Evolutionary conservation across 192 early-diverging fungal genomes (phyloP).

Genomic region (Gamsiella multidivaricata): DNA sequence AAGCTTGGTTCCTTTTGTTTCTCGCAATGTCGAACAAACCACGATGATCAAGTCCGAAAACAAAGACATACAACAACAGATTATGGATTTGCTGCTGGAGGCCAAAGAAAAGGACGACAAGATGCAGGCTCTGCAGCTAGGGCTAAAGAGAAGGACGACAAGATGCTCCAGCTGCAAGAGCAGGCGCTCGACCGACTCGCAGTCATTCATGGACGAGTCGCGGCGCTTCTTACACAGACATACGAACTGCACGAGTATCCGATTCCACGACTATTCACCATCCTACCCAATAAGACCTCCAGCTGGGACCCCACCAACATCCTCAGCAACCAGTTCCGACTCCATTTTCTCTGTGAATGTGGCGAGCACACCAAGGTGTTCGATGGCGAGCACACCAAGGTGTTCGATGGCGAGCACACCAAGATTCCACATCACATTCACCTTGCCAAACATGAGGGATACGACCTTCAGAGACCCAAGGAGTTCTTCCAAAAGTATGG

Average conservation of each 20-base stretch:
- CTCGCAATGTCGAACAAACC: neutral
- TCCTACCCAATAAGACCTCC: neutral
- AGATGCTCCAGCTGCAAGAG: neutral
- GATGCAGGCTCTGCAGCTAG: neutral
- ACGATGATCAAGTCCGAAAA: neutral
- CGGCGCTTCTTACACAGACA: neutral
- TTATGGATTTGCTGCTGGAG: neutral
- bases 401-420: too few relatives aligned
- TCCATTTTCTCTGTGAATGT: too few relatives aligned
- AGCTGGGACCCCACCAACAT: neutral
- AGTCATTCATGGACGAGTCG: neutral
- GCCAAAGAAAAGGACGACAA: neutral
- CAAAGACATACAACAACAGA: neutral
- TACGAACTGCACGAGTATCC: too few relatives aligned
- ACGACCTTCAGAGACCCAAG: too few relatives aligned
- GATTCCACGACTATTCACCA: too few relatives aligned
- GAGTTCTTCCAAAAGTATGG: too few relatives aligned
- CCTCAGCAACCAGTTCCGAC: too few relatives aligned
- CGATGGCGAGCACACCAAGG: too few relatives aligned
- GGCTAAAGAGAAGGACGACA: constrained; percentile 2
- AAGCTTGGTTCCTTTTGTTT: neutral
- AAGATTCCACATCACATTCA: too few relatives aligned
- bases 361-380: too few relatives aligned
- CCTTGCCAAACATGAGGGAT: too few relatives aligned
- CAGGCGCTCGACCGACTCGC: neutral